phyloP scores from a whole-genome alignment of 371 early-diverging fungal species.

The Mucor saturninus region DNA sequence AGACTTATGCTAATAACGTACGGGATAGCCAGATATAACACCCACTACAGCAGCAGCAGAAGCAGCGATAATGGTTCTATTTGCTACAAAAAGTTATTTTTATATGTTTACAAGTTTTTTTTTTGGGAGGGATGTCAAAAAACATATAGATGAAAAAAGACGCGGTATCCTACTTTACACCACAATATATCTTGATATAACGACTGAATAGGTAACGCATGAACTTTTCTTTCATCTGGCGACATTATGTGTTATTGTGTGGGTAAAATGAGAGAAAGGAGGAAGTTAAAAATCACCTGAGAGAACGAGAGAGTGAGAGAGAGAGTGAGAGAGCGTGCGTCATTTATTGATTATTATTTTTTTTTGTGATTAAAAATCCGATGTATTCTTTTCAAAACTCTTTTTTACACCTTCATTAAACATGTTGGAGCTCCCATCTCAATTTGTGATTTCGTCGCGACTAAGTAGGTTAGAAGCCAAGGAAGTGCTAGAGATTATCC shows the following conservation, averaged over 20 bases:
- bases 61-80: conserved; percentile 66
- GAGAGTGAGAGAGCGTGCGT: not conserved
- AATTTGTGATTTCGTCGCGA: conserved; percentile 39
- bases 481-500: conserved; percentile 33
- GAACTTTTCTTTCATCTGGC: conserved; percentile 16
- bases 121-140: too few relatives aligned
- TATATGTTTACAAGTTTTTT: too few relatives aligned
- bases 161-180: conserved; percentile 20
- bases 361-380: too few relatives aligned
- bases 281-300: not conserved
- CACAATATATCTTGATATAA: conserved; percentile 27
- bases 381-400: too few relatives aligned
- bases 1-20: conserved; percentile 13
- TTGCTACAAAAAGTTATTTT: conserved; percentile 32
- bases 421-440: conserved; percentile 38
- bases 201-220: conserved; percentile 20
- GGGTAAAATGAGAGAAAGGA: conserved; percentile 6
- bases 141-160: not conserved
- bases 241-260: conserved; percentile 3
- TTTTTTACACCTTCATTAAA: not conserved
- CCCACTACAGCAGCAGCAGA: conserved; percentile 67
- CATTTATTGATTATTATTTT: not conserved
- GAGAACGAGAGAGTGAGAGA: not conserved
- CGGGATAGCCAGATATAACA: conserved; percentile 65
- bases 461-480: conserved; percentile 36